Conservation (phyloP, 2,329 filamentous ascomycete genomes). For the Chrysoporthe puriensis region DNA sequence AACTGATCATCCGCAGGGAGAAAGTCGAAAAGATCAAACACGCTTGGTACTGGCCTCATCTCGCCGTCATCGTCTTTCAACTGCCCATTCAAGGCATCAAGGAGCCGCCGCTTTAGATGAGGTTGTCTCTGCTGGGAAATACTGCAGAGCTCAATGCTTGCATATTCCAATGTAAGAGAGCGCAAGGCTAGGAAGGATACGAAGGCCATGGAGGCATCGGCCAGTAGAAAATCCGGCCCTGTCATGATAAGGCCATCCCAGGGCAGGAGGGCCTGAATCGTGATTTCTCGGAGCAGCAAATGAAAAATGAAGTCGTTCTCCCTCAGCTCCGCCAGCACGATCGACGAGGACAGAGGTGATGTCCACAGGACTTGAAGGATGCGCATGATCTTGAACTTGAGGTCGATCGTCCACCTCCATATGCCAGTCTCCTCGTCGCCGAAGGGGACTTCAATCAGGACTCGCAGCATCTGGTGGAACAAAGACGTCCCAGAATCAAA, state of each 20-base stretch:
- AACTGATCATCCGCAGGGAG: constrained; percentile 56
- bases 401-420: constrained; percentile 68
- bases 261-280: constrained; percentile 68
- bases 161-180: constrained; percentile 80
- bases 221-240: constrained; percentile 69
- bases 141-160: constrained; percentile 80
- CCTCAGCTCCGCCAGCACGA: constrained; percentile 80
- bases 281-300: constrained; percentile 70
- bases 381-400: constrained; percentile 71
- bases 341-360: constrained; percentile 74
- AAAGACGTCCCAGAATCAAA: constrained; percentile 76
- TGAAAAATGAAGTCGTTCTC: constrained; percentile 79
- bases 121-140: constrained; percentile 73
- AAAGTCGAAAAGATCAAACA: constrained; percentile 95
- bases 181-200: constrained; percentile 79
- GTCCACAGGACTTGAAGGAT: constrained; percentile 83
- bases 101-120: constrained; percentile 69
- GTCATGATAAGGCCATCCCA: constrained; percentile 73
- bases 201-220: constrained; percentile 68
- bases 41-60: constrained; percentile 68
- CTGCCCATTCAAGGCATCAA: constrained; percentile 77
- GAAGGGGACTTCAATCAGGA: constrained; percentile 72
- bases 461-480: constrained; percentile 78
- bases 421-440: constrained; percentile 61
- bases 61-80: constrained; percentile 69